Conservation (phyloP, 257 asterid genomes). For the Osmanthus fragrans region DNA sequence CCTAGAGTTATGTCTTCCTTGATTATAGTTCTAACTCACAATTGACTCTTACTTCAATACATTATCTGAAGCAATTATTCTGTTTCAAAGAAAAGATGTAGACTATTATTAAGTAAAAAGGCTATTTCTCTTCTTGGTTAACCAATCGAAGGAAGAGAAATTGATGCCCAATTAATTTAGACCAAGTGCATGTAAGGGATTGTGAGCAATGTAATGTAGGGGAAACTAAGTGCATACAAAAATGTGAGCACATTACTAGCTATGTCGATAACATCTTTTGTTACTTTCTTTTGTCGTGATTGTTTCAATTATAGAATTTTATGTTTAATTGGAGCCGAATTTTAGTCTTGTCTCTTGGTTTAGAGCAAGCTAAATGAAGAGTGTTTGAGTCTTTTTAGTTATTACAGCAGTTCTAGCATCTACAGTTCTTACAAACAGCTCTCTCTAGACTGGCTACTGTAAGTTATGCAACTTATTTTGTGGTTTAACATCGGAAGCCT, state of each 20-base stretch:
- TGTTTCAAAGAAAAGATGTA: neutral
- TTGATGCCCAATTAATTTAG: neutral
- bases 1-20: neutral
- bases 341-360: neutral
- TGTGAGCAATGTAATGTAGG: neutral
- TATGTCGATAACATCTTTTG: neutral
- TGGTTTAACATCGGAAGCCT: neutral
- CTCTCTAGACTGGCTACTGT: neutral
- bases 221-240: neutral
- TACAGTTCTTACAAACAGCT: neutral
- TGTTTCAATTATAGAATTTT: neutral
- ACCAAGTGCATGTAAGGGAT: neutral
- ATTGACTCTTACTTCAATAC: neutral
- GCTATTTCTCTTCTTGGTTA: neutral
- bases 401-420: neutral
- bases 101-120: neutral
- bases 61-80: neutral
- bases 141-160: neutral
- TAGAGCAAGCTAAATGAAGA: neutral
- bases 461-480: neutral
- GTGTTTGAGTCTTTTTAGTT: neutral
- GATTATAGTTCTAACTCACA: neutral
- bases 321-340: neutral
- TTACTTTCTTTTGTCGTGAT: neutral
- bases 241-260: neutral